A percentile compares a stretch with the other conserved stretches of the same genome.
Conservation (phyloP, 192 early-diverging fungal species). For the Coemansia sp. region DNA sequence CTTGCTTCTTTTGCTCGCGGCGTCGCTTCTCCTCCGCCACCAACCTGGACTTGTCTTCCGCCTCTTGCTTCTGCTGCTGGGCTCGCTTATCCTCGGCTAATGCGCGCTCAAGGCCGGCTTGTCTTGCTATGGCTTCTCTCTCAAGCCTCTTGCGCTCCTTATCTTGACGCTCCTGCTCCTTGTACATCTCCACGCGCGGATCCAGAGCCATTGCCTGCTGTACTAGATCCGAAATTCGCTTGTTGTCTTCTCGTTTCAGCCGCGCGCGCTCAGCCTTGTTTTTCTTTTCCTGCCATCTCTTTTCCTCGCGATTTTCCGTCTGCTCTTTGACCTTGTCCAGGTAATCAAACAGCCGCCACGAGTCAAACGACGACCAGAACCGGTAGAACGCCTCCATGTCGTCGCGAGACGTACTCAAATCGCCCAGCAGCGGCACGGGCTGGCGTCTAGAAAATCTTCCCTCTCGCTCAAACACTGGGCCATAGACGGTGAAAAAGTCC, state of each 20-base stretch:
- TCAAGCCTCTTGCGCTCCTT: constrained; percentile 32
- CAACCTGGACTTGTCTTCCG: not conserved
- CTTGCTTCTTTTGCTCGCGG: constrained; percentile 51
- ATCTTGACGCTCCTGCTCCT: constrained; percentile 67
- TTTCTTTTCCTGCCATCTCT: constrained; percentile 73
- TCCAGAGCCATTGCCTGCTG: constrained; percentile 71
- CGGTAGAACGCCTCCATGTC: constrained; percentile 76
- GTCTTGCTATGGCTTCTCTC: constrained; percentile 33
- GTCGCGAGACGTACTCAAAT: constrained; percentile 61
- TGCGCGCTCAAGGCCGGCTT: constrained; percentile 35
- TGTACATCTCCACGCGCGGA: constrained; percentile 75
- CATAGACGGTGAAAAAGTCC: constrained; percentile 49
- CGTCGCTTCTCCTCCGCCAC: constrained; percentile 40
- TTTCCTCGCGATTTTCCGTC: constrained; percentile 77
- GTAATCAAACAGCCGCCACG: constrained; percentile 82
- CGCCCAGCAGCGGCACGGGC: constrained; percentile 65
- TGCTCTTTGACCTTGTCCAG: constrained; percentile 78
- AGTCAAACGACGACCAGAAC: constrained; percentile 75
- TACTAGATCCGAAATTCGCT: constrained; percentile 66
- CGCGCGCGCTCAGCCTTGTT: constrained; percentile 74
- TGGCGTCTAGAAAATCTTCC: constrained; percentile 65
- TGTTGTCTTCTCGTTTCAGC: constrained; percentile 83
- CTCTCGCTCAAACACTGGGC: constrained; percentile 72
- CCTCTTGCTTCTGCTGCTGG: constrained; percentile 31
- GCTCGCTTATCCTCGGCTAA: constrained; percentile 17